Evolutionary conservation across 2,329 filamentous ascomycete genomes (phyloP).

Genomic region (Diaporthe helianthi): DNA sequence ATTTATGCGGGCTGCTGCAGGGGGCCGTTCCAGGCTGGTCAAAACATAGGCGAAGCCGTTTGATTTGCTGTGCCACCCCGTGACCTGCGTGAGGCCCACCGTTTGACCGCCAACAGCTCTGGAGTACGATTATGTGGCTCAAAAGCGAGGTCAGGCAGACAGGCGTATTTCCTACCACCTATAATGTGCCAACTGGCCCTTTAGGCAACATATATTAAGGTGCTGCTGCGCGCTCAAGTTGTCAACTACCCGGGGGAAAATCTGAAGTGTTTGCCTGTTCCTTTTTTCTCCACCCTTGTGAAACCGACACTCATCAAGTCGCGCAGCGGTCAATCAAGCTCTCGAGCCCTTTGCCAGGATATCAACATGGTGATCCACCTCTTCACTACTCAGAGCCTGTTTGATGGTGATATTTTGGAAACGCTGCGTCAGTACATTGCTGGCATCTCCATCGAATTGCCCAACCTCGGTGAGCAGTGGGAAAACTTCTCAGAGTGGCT

Average conservation of each 20-base stretch:
- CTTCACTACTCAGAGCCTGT: background rate
- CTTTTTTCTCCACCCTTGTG: background rate
- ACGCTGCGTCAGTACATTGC: background rate
- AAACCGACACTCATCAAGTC: background rate
- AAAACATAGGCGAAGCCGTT: background rate
- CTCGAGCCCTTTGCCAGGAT: background rate
- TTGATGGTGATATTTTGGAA: background rate
- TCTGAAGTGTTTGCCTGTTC: background rate
- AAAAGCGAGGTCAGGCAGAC: background rate
- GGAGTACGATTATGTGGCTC: too few species aligned
- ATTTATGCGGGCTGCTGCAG: background rate
- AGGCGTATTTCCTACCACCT: background rate
- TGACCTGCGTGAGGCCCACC: background rate
- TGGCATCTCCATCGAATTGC: background rate
- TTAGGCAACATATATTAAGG: background rate
- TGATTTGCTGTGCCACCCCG: background rate
- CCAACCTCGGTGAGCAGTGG: background rate
- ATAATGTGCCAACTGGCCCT: background rate
- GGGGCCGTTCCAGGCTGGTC: background rate
- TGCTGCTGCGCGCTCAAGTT: background rate
- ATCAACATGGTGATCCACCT: background rate
- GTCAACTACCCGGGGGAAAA: background rate
- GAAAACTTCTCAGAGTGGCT: constrained; percentile 10
- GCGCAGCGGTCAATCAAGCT: background rate
- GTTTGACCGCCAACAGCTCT: background rate